These are phyloP conservation scores for Aspergillus ochraceus DNA, from an alignment of 2,329 filamentous ascomycete species.

Conservation along the genomic window DNA sequence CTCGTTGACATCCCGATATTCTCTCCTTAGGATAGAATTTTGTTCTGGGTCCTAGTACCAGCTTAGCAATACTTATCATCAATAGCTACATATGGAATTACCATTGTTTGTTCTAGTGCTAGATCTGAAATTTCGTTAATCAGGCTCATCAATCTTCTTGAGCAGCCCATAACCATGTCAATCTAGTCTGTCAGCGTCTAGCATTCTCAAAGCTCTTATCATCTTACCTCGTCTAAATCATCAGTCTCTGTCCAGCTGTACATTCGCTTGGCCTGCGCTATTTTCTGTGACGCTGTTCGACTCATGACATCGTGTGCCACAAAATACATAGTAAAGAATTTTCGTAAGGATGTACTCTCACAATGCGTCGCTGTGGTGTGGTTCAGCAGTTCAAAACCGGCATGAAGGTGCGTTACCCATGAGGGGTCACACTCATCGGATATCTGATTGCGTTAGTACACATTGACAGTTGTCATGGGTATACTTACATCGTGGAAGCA, in stretches of 20 bases:
- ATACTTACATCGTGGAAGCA: constrained; percentile 33
- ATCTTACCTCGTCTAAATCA: constrained; percentile 22
- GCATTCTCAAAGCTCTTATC: neutral
- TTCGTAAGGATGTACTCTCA: constrained; percentile 12
- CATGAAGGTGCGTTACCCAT: constrained; percentile 33
- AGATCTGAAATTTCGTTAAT: constrained; percentile 25
- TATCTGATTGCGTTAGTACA: constrained; percentile 18
- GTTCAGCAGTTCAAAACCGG: constrained; percentile 27
- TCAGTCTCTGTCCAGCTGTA: constrained; percentile 24
- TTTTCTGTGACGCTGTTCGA: constrained; percentile 15
- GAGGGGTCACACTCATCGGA: constrained; percentile 32
- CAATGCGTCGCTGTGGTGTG: neutral
- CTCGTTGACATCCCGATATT: neutral
- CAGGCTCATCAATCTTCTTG: constrained; percentile 28
- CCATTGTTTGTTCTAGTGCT: neutral
- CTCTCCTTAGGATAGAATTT: too few species aligned
- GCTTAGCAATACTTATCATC: neutral
- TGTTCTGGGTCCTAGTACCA: neutral
- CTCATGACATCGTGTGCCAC: constrained; percentile 37
- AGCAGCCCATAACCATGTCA: constrained; percentile 34
- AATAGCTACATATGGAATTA: neutral
- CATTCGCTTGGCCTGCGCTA: constrained; percentile 1
- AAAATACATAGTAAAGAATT: constrained; percentile 29
- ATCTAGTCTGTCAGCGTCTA: constrained; percentile 18
- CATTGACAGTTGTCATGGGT: neutral